Percentiles rank a stretch among this genome's conserved stretches.
Conservation (phyloP, 352 stramenopile species). For the Phytophthora sp. region DNA sequence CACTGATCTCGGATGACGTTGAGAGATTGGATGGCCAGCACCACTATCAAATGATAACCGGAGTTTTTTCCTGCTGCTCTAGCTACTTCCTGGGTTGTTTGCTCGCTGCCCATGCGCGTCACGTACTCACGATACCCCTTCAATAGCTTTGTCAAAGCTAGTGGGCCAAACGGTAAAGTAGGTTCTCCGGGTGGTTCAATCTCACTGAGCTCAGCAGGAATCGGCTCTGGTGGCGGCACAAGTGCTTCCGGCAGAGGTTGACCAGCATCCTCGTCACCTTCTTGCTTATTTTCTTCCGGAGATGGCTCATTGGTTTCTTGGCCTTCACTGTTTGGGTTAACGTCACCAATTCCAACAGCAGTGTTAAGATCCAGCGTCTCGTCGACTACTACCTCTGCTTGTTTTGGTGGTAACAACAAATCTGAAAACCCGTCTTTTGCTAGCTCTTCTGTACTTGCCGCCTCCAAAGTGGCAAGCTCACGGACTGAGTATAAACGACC, state of each 20-base stretch:
- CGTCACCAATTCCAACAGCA: not conserved
- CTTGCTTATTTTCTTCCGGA: slow-evolving; percentile 16
- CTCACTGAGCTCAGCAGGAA: slow-evolving; percentile 42
- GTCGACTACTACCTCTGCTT: slow-evolving; percentile 2
- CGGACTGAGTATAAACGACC: slow-evolving; percentile 61
- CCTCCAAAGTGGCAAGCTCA: slow-evolving; percentile 49
- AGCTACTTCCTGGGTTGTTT: slow-evolving; percentile 1
- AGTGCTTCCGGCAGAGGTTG: not conserved
- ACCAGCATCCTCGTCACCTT: not conserved
- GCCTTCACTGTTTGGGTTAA: not conserved
- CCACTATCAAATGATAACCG: slow-evolving; percentile 44
- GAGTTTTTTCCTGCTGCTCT: not conserved
- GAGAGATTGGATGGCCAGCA: slow-evolving; percentile 56
- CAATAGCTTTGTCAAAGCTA: slow-evolving; percentile 35
- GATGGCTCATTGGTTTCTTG: not conserved
- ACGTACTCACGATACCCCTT: slow-evolving; percentile 45
- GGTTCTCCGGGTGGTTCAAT: slow-evolving; percentile 42
- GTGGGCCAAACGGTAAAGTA: slow-evolving; percentile 33
- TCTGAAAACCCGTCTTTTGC: slow-evolving; percentile 34
- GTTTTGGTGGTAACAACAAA: slow-evolving; percentile 17
- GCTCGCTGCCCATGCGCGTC: slow-evolving; percentile 22
- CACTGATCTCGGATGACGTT: slow-evolving; percentile 61
- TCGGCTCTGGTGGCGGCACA: slow-evolving; percentile 21
- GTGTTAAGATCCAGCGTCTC: not conserved
- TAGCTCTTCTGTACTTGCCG: slow-evolving; percentile 23